These are phyloP conservation scores for Cercospora nicotianae DNA, from an alignment of 2,329 filamentous ascomycete species.

Conservation along the genomic window DNA sequence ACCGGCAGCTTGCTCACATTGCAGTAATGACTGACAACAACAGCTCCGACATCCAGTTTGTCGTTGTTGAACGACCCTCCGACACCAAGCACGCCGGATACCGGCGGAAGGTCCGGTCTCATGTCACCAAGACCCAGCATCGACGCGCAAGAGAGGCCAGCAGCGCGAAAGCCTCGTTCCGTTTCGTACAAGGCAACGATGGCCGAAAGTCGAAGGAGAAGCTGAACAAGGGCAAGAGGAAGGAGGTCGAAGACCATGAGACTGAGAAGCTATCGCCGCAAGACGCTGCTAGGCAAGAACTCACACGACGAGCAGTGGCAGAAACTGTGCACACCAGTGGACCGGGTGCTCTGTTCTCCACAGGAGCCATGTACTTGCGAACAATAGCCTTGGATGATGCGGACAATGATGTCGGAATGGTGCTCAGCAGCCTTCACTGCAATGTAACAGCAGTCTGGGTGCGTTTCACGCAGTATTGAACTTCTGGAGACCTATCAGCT, in stretches of 20 bases:
- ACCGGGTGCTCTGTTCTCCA: not conserved
- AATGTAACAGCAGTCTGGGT: conserved; percentile 2
- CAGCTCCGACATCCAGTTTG: not conserved
- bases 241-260: not conserved
- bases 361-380: conserved; percentile 7
- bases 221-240: not conserved
- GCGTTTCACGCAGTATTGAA: not conserved
- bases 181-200: not conserved
- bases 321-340: not conserved
- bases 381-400: conserved; percentile 16
- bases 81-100: not conserved
- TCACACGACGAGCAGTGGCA: not conserved
- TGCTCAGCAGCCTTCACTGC: conserved; percentile 7
- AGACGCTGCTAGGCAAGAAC: not conserved
- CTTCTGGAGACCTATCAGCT: not conserved
- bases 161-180: not conserved
- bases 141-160: conserved; percentile 3
- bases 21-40: not conserved
- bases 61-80: not conserved
- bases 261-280: not conserved
- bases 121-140: conserved; percentile 12
- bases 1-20: not conserved
- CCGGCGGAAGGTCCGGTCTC: not conserved
- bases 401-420: conserved; percentile 11
- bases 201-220: not conserved